Evolutionary conservation across 1,284 basidiomycete genomes (phyloP).

Genomic region (Apiotrichum sp.): DNA sequence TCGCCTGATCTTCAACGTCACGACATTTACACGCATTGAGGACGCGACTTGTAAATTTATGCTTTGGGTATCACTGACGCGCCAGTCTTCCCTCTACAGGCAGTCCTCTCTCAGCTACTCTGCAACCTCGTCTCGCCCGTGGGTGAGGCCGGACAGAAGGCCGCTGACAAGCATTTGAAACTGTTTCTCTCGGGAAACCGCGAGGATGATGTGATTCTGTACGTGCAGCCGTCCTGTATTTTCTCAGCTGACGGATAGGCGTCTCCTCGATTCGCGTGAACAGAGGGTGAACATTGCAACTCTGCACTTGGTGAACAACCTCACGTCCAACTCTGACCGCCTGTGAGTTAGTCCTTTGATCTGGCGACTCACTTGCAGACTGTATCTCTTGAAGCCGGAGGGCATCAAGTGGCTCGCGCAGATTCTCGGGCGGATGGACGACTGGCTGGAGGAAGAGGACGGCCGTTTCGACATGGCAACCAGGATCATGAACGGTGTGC

Average conservation of each 20-base stretch:
- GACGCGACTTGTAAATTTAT: slow-evolving; percentile 30
- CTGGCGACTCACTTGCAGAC: not conserved
- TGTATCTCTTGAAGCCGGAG: slow-evolving; percentile 9
- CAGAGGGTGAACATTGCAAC: slow-evolving; percentile 57
- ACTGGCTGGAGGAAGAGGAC: slow-evolving; percentile 59
- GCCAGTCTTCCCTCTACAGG: slow-evolving; percentile 33
- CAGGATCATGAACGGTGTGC: slow-evolving; percentile 47
- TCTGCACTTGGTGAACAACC: slow-evolving; percentile 67
- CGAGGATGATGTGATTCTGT: slow-evolving; percentile 61
- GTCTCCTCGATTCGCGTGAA: slow-evolving; percentile 65
- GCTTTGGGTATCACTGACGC: not conserved
- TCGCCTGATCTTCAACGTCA: slow-evolving; percentile 32
- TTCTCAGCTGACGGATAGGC: slow-evolving; percentile 50
- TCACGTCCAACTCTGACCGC: slow-evolving; percentile 56
- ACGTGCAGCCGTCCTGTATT: slow-evolving; percentile 27
- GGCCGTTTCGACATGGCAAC: slow-evolving; percentile 69
- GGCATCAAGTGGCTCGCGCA: slow-evolving; percentile 41
- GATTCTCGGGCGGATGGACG: slow-evolving; percentile 56
- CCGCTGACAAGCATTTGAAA: slow-evolving; percentile 16
- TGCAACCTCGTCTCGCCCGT: slow-evolving; percentile 41
- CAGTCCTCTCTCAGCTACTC: slow-evolving; percentile 34
- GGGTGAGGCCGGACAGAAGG: slow-evolving; percentile 13
- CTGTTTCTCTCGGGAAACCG: slow-evolving; percentile 33
- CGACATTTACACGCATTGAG: slow-evolving; percentile 38
- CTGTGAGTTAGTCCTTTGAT: slow-evolving; percentile 51